Evolutionary conservation across 1,284 basidiomycete genomes (phyloP).

Genomic region (Flammula alnicola): DNA sequence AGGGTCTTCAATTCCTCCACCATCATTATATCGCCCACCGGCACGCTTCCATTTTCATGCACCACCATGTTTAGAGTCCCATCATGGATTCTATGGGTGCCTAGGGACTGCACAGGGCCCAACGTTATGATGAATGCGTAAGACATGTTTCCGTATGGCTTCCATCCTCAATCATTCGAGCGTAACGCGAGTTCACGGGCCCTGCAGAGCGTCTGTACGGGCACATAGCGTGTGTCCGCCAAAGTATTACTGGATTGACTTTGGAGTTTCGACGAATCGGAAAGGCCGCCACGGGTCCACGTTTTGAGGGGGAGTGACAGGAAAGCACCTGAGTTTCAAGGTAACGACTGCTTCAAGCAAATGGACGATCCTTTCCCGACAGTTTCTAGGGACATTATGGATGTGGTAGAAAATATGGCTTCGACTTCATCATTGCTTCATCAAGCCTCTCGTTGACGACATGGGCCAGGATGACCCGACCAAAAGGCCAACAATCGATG

Average conservation of each 20-base stretch:
- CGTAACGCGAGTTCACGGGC: conserved; percentile 24
- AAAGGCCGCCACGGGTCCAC: conserved; percentile 12
- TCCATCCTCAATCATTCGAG: conserved; percentile 27
- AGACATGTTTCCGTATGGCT: conserved; percentile 30
- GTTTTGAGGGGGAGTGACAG: conserved; percentile 18
- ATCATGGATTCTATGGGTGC: not conserved
- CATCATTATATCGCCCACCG: conserved; percentile 40
- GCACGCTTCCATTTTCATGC: conserved; percentile 25
- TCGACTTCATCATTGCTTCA: conserved; percentile 40
- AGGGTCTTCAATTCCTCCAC: conserved; percentile 47
- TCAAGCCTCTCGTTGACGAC: conserved; percentile 30
- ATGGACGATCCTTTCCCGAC: conserved; percentile 38
- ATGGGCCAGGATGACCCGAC: conserved; percentile 37
- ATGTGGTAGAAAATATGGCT: conserved; percentile 19
- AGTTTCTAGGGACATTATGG: conserved; percentile 9
- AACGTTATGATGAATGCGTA: conserved; percentile 43
- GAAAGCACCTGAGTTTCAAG: conserved; percentile 20
- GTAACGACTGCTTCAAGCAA: not conserved
- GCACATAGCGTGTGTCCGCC: conserved; percentile 35
- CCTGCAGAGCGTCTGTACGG: conserved; percentile 19
- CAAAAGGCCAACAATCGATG: conserved; percentile 38
- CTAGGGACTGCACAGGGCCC: conserved; percentile 40
- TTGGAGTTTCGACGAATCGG: conserved; percentile 34
- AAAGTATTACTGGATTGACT: conserved; percentile 37
- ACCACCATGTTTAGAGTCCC: no score